These are phyloP conservation scores for Pelargonium nanum DNA, from an alignment of 345 rosid species.

Conservation along the genomic window DNA sequence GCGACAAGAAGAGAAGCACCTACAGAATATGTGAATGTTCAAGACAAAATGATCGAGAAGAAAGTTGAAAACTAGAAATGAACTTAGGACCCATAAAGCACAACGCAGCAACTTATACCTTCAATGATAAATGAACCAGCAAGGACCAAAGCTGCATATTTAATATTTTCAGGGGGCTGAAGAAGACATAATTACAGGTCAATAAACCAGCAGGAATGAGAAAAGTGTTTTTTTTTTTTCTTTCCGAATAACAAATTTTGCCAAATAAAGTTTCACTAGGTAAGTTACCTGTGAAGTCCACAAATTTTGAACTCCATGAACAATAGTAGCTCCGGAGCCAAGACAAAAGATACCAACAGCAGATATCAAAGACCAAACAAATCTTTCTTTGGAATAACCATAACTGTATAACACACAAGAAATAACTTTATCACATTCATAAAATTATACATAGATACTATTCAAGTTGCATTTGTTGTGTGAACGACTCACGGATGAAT, in stretches of 20 bases:
- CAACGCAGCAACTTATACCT: constrained; percentile 32
- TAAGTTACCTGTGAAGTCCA: constrained; percentile 59
- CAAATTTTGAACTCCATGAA: constrained; percentile 85
- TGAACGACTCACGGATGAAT: constrained; percentile 74
- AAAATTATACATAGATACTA: not conserved
- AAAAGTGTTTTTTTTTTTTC: no score
- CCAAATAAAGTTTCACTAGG: not conserved
- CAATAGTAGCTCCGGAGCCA: constrained; percentile 96
- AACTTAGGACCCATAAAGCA: not conserved
- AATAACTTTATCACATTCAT: constrained; percentile 11
- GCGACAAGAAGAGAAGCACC: constrained; percentile 97
- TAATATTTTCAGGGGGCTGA: constrained; percentile 77
- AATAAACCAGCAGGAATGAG: not conserved
- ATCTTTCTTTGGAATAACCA: constrained; percentile 96
- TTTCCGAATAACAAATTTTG: not conserved
- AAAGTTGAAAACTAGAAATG: not conserved
- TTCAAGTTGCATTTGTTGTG: not conserved
- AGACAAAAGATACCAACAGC: constrained; percentile 99
- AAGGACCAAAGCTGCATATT: constrained; percentile 84
- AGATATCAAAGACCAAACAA: constrained; percentile 98
- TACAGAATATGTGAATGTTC: constrained; percentile 8
- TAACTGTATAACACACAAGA: constrained; percentile 43
- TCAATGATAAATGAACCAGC: constrained; percentile 91
- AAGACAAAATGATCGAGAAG: constrained; percentile 6
- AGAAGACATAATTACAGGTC: constrained; percentile 10